Conservation (phyloP, 139 green algal species). For the Chlamydomonas applanata region DNA sequence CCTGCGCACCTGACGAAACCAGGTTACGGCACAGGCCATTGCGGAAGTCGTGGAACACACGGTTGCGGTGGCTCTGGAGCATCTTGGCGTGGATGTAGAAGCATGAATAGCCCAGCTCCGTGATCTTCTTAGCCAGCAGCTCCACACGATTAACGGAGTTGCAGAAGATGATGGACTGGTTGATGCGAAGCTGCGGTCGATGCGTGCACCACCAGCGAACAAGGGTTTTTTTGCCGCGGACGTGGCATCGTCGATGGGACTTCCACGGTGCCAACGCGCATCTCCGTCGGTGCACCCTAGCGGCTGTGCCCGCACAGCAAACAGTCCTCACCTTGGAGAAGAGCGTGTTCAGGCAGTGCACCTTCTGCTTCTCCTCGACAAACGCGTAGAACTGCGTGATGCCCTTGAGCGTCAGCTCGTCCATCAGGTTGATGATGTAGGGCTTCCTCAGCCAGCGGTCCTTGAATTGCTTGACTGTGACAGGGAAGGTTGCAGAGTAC, state of each 20-base stretch:
- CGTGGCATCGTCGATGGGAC: background rate
- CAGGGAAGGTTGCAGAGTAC: slow-evolving; percentile 97
- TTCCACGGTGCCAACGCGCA: background rate
- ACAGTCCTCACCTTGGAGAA: slow-evolving; percentile 66
- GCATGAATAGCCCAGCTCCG: slow-evolving; percentile 98
- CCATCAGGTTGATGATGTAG: slow-evolving; percentile 99
- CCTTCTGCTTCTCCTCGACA: slow-evolving; percentile 98
- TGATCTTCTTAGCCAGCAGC: slow-evolving; percentile 99
- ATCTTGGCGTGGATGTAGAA: slow-evolving; percentile 99
- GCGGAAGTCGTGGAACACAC: slow-evolving; percentile 99
- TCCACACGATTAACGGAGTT: slow-evolving; percentile 99
- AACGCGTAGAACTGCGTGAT: slow-evolving; percentile 98
- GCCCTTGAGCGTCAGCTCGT: slow-evolving; percentile 98
- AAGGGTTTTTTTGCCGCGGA: background rate
- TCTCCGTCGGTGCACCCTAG: background rate
- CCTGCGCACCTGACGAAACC: slow-evolving; percentile 81
- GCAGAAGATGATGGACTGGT: slow-evolving; percentile 99
- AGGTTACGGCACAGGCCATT: slow-evolving; percentile 98
- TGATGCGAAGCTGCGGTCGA: slow-evolving; percentile 83
- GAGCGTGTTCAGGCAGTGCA: slow-evolving; percentile 83
- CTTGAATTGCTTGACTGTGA: slow-evolving; percentile 98
- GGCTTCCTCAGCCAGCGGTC: slow-evolving; percentile 71
- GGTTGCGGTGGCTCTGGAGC: slow-evolving; percentile 97
- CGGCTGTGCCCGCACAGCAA: background rate
- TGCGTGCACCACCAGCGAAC: background rate